Conservation (phyloP, 345 rosid genomes). For the Gossypium mustelinum region DNA sequence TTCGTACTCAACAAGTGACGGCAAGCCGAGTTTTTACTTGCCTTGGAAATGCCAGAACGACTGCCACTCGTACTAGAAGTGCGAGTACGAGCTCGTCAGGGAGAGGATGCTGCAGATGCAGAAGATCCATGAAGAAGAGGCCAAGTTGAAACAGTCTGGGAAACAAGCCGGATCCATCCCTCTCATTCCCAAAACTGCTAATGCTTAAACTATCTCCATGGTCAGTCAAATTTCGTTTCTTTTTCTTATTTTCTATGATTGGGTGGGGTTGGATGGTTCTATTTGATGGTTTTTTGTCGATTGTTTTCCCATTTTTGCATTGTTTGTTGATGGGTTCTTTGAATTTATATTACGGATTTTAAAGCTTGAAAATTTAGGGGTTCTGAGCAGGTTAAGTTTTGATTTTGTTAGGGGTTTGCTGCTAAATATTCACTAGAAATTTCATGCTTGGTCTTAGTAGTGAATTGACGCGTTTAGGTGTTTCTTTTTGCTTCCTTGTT, state of each 20-base stretch:
- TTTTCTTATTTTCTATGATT: neutral
- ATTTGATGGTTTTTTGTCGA: neutral
- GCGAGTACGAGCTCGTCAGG: slow-evolving; percentile 97
- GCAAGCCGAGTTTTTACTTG: slow-evolving; percentile 79
- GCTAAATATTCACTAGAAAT: neutral
- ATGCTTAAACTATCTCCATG: slow-evolving; percentile 45
- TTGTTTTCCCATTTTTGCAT: neutral
- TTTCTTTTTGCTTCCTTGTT: neutral
- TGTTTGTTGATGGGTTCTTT: neutral
- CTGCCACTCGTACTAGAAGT: slow-evolving; percentile 94
- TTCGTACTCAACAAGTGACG: slow-evolving; percentile 97
- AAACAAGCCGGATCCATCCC: slow-evolving; percentile 44
- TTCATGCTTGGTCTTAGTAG: neutral
- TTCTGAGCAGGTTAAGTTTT: slow-evolving; percentile 6
- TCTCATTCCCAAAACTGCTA: slow-evolving; percentile 83
- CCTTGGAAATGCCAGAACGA: slow-evolving; percentile 98
- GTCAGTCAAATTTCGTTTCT: slow-evolving; percentile 21
- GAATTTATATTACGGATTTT: neutral
- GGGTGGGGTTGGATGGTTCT: neutral
- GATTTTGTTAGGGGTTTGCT: neutral
- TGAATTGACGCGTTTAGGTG: neutral
- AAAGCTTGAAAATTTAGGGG: neutral
- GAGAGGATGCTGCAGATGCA: slow-evolving; percentile 98
- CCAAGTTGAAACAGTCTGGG: slow-evolving; percentile 47
- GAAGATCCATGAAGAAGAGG: slow-evolving; percentile 87